A percentile compares a stretch with the other conserved stretches of the same genome.
phyloP scores from a whole-genome alignment of 2,329 filamentous ascomycete species.

The Colletotrichum acutatum region DNA sequence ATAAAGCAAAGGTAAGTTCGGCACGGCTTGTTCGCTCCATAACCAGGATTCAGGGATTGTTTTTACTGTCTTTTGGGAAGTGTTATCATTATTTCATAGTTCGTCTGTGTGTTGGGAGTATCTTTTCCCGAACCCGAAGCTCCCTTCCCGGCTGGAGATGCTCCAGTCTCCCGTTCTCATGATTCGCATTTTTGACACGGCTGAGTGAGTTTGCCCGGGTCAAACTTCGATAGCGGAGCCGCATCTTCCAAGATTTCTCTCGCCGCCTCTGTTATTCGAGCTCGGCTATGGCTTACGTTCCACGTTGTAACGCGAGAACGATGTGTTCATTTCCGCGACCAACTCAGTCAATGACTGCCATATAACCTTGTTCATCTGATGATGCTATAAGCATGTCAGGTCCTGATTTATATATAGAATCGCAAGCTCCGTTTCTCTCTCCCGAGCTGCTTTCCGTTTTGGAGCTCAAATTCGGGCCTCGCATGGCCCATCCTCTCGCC shows the following conservation, averaged over 20 bases:
- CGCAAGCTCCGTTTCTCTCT: neutral
- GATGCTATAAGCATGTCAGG: neutral
- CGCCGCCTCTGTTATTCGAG: neutral
- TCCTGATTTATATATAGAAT: neutral
- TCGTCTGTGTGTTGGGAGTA: neutral
- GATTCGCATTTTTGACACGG: neutral
- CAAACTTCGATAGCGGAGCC: neutral
- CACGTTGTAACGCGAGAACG: no score
- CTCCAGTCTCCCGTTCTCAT: neutral
- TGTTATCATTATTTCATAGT: neutral
- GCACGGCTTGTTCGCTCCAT: neutral
- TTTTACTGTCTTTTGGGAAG: neutral
- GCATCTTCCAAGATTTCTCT: neutral
- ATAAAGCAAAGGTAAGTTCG: neutral
- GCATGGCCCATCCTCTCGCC: neutral
- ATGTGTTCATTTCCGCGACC: neutral
- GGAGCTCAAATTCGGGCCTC: neutral
- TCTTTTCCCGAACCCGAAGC: neutral
- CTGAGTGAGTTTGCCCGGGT: neutral
- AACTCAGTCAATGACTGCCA: neutral
- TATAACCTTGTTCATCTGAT: neutral
- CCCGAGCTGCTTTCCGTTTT: neutral
- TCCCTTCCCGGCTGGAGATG: neutral
- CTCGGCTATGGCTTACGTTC: neutral
- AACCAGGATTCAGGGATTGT: neutral